phyloP scores from a whole-genome alignment of 108 stramenopile species.

The Stephanodiscus triporus region DNA sequence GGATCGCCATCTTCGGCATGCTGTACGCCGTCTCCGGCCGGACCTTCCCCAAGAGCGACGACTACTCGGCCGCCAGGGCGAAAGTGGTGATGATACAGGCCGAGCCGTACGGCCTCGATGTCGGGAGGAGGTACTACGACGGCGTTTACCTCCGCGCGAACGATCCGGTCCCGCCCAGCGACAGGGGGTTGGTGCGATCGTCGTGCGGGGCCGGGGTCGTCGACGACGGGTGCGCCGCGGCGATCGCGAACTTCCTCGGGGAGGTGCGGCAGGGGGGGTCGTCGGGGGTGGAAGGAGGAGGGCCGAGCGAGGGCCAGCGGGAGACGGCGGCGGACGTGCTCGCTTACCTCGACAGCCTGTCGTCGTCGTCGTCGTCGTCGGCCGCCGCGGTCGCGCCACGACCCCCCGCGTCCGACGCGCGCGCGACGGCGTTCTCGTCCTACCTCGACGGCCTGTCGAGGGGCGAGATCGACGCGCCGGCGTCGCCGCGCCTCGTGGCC shows the following conservation, averaged over 20 bases:
- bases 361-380: background rate
- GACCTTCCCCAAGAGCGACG: background rate
- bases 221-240: constrained; percentile 32
- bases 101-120: constrained; percentile 38
- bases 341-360: constrained; percentile 36
- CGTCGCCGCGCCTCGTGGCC: constrained; percentile 26
- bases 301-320: constrained; percentile 10
- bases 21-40: background rate
- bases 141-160: constrained; percentile 28
- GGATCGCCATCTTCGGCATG: background rate
- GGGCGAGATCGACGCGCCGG: constrained; percentile 37
- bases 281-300: background rate
- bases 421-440: constrained; percentile 35
- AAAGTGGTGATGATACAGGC: constrained; percentile 30
- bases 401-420: background rate
- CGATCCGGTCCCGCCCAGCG: constrained; percentile 13
- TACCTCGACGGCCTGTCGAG: constrained; percentile 34
- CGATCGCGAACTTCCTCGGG: constrained; percentile 33
- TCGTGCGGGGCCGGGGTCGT: constrained; percentile 26
- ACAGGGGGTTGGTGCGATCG: constrained; percentile 8
- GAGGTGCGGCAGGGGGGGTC: constrained; percentile 4
- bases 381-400: background rate
- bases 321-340: constrained; percentile 32
- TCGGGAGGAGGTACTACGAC: constrained; percentile 35
- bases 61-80: background rate